phyloP scores from a whole-genome alignment of 148 eudicot genomes.

The Nyssa sinensis region DNA sequence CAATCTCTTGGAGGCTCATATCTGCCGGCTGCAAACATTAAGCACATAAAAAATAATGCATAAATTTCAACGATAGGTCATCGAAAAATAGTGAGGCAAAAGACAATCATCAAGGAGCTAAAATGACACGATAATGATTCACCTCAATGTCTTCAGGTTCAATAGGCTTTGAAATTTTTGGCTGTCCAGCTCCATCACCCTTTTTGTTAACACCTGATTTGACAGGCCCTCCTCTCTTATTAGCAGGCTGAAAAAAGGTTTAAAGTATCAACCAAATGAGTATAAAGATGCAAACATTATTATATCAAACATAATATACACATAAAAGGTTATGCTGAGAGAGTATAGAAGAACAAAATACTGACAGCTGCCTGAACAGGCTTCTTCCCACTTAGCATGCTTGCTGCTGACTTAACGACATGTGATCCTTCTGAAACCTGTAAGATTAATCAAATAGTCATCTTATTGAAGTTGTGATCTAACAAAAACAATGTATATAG shows the following conservation, averaged over 20 bases:
- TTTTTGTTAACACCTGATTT: constrained; percentile 67
- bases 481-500: neutral
- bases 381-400: constrained; percentile 96
- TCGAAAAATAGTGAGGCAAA: neutral
- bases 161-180: constrained; percentile 52
- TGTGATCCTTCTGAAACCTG: constrained; percentile 65
- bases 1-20: constrained; percentile 95
- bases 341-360: constrained; percentile 15
- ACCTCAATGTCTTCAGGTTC: constrained; percentile 98
- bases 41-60: constrained; percentile 1
- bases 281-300: neutral
- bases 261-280: constrained; percentile 3
- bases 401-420: constrained; percentile 82
- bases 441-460: constrained; percentile 4
- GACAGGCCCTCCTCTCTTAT: constrained; percentile 61
- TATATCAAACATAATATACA: constrained; percentile 1
- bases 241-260: constrained; percentile 48
- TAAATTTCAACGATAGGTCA: neutral
- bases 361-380: constrained; percentile 72
- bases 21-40: constrained; percentile 77
- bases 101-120: constrained; percentile 90
- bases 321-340: neutral
- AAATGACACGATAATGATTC: too few relatives aligned
- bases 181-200: constrained; percentile 58
- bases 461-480: neutral